Evolutionary conservation across 441 rosid genomes (phyloP).

Genomic region (Pelargonium hybrid): DNA sequence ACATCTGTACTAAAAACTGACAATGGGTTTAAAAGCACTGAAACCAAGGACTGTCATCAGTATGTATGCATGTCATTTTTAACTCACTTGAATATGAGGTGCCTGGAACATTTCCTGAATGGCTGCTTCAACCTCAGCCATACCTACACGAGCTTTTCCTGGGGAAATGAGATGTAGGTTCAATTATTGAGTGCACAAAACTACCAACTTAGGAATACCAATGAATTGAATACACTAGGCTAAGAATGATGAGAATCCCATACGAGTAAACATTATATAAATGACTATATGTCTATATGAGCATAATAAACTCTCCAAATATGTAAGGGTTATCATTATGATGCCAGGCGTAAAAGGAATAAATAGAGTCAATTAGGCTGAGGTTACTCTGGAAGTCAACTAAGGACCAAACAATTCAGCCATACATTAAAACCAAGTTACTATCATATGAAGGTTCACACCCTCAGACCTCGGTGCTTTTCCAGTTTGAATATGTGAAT

Average conservation of each 20-base stretch:
- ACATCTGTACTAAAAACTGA: too few relatives aligned
- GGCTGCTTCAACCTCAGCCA: conserved; percentile 82
- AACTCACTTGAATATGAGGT: conserved; percentile 90
- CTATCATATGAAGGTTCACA: background rate
- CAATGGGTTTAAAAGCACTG: background rate
- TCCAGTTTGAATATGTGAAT: background rate
- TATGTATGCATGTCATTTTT: conserved; percentile 1
- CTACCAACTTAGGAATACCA: background rate
- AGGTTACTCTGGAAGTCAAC: background rate
- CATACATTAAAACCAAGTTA: background rate
- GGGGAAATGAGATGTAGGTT: conserved; percentile 18
- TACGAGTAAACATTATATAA: background rate
- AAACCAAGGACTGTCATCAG: background rate
- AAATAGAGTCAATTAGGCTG: background rate
- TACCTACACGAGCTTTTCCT: conserved; percentile 55
- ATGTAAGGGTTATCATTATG: background rate
- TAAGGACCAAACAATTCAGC: too few relatives aligned
- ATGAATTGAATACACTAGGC: background rate
- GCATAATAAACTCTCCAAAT: background rate
- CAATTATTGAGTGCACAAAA: conserved; percentile 7
- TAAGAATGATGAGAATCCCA: background rate
- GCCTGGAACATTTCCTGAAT: conserved; percentile 97
- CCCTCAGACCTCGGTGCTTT: background rate
- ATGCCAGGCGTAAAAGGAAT: background rate
- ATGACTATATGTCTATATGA: background rate